Base-by-base conservation (phyloP, 1,284 basidiomycete species). In the Mycosarcoma mackinlayi region DNA sequence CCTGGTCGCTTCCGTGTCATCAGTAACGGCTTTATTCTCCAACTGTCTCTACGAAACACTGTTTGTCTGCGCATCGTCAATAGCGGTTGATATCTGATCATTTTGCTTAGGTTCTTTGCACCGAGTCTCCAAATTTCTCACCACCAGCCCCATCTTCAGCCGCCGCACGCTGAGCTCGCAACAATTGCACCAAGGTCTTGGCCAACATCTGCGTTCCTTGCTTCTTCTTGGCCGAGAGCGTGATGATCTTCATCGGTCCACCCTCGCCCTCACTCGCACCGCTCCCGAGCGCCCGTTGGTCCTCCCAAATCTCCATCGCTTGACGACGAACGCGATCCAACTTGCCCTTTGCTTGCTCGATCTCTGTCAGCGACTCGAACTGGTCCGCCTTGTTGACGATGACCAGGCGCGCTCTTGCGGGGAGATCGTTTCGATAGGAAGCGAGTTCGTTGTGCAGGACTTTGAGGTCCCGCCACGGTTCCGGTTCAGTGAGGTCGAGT, bases 361-460 rank as follows among this genome's bases (percentile, higher is more conserved):
- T 45, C 34, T 67, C 56, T 3, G 37, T 25, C 18, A 25, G 13
- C 14, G 27, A 18, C 7, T 8, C 27, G 42, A 56, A 60, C 18
- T 72, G 62, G 33, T 98, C 95, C 0, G 93, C 94, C 84, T 98
- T 98, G 86, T 98, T 98, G 18, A 93, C 91, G 21, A 98, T 86
- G 24, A 99, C 90, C 77, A 83, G 63, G n/a, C 67, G 54, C 4
- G 82, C 71, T 28, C 79, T 90, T 18, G 83, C 79, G 66, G 90
- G 90, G 84, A 97, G 88, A 1, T 91, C 92, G 2, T 86, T 84
- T 78, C 92, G 48, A 45, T 96, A 94, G 59, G 88, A 88, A 78
- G 96, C 92, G 25, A 96, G 85, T 83, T 98, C 94, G 25, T 89
- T 87, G 33, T 87, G 86, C 4, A 98, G 86, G 6, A 90, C 86